Percentiles rank a stretch among this genome's conserved stretches.
Evolutionary conservation across 2,329 filamentous ascomycete genomes (phyloP).

Genomic region (Scedosporium boydii): DNA sequence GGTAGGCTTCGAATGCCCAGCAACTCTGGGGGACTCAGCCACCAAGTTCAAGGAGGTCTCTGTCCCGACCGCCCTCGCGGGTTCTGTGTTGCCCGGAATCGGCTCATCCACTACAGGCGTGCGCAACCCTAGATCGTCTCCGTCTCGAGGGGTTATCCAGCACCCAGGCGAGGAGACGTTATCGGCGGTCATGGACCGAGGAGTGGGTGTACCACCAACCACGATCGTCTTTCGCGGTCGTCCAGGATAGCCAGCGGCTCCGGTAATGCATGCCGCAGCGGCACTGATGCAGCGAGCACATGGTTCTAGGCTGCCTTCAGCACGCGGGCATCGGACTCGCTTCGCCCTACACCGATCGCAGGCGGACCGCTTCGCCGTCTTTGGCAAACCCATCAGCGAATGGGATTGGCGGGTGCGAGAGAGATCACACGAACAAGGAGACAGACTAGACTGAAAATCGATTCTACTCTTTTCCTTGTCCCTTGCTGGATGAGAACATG

Average conservation of each 20-base stretch:
- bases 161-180: conserved; percentile 2
- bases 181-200: background rate
- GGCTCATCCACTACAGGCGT: background rate
- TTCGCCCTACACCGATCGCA: conserved; percentile 16
- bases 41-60: background rate
- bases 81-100: background rate
- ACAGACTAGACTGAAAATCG: background rate
- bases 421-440: background rate
- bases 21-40: background rate
- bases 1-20: background rate
- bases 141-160: conserved; percentile 7
- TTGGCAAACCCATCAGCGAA: background rate
- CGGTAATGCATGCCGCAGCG: conserved; percentile 11
- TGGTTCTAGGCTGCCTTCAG: conserved; percentile 10
- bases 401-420: background rate
- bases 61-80: background rate
- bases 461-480: background rate
- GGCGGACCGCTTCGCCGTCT: conserved; percentile 13
- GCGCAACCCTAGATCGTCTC: conserved; percentile 7
- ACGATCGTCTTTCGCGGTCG: conserved; percentile 11
- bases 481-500: background rate
- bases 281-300: conserved; percentile 13
- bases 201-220: conserved; percentile 1
- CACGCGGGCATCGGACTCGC: conserved; percentile 14
- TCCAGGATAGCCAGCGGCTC: conserved; percentile 12